Percentiles rank a stretch among this genome's conserved stretches.
Conservation (phyloP, 164 flowering plant genomes). For the Piper betle region DNA sequence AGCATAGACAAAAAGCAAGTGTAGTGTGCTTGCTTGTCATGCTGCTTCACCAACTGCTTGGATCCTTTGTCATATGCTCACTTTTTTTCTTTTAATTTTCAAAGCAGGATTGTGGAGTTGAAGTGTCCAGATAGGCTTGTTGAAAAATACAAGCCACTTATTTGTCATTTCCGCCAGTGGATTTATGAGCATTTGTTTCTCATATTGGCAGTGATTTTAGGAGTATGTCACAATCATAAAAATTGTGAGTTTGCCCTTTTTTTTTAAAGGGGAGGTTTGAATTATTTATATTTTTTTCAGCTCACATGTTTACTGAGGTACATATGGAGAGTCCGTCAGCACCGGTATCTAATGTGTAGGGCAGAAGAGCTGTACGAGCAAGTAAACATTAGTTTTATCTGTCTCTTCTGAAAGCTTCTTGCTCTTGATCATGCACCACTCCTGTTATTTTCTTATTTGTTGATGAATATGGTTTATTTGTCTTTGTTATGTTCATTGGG, state of each 20-base stretch:
- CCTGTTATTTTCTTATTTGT: not conserved
- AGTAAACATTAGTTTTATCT: conserved; percentile 25
- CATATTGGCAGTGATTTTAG: conserved; percentile 28
- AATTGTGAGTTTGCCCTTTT: conserved; percentile 2
- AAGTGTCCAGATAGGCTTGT: conserved; percentile 79
- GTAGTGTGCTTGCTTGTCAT: not conserved
- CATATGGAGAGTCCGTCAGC: conserved; percentile 26
- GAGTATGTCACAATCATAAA: conserved; percentile 34
- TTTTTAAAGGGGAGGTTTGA: conserved; percentile 7
- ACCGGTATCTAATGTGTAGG: conserved; percentile 33
- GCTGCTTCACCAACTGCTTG: not conserved
- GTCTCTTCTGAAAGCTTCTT: not conserved
- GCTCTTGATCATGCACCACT: not conserved
- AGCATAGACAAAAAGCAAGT: not conserved
- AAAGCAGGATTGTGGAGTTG: conserved; percentile 51
- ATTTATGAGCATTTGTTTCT: conserved; percentile 31
- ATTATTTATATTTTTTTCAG: conserved; percentile 26
- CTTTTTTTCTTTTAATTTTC: conserved; percentile 1
- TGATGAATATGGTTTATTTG: not conserved
- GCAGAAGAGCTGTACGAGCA: conserved; percentile 73
- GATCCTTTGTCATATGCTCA: no score
- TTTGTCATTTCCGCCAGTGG: conserved; percentile 60
- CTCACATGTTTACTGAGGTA: conserved; percentile 28
- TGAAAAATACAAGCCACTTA: conserved; percentile 47
- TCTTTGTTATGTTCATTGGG: not conserved